Percentiles rank a stretch among this genome's conserved stretches.
Evolutionary conservation across 2,329 filamentous ascomycete genomes (phyloP).

Genomic region (Arthrobotrys entomopaga): DNA sequence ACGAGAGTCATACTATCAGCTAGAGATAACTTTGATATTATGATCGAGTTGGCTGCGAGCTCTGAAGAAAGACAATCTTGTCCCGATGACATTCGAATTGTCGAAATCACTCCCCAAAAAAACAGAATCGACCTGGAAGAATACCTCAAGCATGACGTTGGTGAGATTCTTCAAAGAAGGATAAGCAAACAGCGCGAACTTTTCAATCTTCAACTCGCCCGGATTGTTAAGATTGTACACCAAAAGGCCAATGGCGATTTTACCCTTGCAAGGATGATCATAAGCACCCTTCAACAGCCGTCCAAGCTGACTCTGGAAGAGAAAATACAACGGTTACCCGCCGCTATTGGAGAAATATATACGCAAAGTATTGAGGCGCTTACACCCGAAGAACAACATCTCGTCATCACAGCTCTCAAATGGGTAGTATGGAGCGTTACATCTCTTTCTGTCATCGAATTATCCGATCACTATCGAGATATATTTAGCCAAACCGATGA

Average conservation of each 20-base stretch:
- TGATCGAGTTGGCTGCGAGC: not conserved
- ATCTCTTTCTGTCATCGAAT: constrained; percentile 1
- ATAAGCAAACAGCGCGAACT: constrained; percentile 14
- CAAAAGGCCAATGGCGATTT: constrained; percentile 32
- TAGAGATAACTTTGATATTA: not conserved
- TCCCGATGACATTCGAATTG: not conserved
- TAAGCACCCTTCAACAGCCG: constrained; percentile 25
- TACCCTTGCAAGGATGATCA: constrained; percentile 19
- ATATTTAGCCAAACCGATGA: constrained; percentile 14
- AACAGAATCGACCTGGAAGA: constrained; percentile 13
- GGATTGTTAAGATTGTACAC: constrained; percentile 25
- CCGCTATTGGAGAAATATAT: constrained; percentile 34
- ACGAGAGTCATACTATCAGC: too few species aligned
- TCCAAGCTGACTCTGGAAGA: constrained; percentile 20
- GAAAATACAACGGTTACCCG: constrained; percentile 14
- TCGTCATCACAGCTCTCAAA: constrained; percentile 17
- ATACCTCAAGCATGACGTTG: constrained; percentile 24
- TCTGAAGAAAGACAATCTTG: not conserved
- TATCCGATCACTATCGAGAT: constrained; percentile 37
- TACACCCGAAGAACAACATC: constrained; percentile 26
- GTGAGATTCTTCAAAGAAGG: not conserved
- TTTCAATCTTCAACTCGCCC: constrained; percentile 2
- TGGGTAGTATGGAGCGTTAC: constrained; percentile 40
- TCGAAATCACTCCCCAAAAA: constrained; percentile 17
- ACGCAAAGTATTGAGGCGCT: constrained; percentile 13